phyloP scores from a whole-genome alignment of 352 stramenopile species.

The Plasmopara viticola region DNA sequence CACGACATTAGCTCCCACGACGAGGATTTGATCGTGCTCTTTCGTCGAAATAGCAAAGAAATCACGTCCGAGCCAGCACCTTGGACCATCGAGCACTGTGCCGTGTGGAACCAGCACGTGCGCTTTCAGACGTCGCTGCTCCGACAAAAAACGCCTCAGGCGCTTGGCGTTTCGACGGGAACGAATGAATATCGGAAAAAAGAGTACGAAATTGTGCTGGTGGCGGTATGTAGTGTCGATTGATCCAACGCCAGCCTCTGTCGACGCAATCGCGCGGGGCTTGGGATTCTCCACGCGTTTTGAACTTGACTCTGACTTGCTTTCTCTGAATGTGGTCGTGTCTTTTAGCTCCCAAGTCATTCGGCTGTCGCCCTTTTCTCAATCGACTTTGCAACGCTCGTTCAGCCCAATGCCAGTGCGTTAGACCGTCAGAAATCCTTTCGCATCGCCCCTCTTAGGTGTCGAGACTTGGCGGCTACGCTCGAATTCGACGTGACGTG shows the following conservation, averaged over 20 bases:
- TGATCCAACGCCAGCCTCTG: too few relatives aligned
- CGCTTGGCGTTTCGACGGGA: neutral
- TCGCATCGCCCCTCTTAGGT: slow-evolving; percentile 63
- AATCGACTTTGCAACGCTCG: slow-evolving; percentile 64
- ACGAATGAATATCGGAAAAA: slow-evolving; percentile 56
- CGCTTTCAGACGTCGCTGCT: slow-evolving; percentile 73
- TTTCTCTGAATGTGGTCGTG: slow-evolving; percentile 9
- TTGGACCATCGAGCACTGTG: slow-evolving; percentile 61
- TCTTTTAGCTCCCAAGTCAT: slow-evolving; percentile 58
- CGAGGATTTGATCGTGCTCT: slow-evolving; percentile 74
- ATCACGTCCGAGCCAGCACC: slow-evolving; percentile 60
- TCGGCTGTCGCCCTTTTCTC: slow-evolving; percentile 72
- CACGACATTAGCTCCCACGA: slow-evolving; percentile 67
- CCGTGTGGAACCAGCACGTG: slow-evolving; percentile 74
- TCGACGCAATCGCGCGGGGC: too few relatives aligned
- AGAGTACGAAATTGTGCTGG: slow-evolving; percentile 78
- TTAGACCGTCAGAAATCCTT: slow-evolving; percentile 45
- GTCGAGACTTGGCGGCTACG: slow-evolving; percentile 60
- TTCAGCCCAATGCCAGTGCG: slow-evolving; percentile 36
- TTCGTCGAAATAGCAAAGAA: slow-evolving; percentile 77
- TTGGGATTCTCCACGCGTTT: neutral
- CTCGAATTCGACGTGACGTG: slow-evolving; percentile 76
- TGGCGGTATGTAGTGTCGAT: slow-evolving; percentile 33
- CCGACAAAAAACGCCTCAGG: slow-evolving; percentile 36
- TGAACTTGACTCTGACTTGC: slow-evolving; percentile 14